These are phyloP conservation scores for Aspergillus piperis DNA, from an alignment of 2,329 filamentous ascomycete genomes.

Conservation along the genomic window DNA sequence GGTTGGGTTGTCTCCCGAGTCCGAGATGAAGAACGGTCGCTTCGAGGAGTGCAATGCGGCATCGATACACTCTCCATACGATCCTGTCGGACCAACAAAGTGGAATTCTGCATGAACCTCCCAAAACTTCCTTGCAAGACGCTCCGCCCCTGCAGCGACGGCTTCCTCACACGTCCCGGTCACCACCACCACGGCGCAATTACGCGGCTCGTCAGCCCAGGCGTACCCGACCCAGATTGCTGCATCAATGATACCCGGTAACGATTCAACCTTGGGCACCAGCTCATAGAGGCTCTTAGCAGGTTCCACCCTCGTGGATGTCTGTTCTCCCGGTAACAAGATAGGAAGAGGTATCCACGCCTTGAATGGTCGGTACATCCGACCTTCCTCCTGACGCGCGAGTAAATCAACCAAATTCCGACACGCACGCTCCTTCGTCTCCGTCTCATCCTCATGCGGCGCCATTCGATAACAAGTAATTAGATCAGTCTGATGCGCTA, in stretches of 20 bases:
- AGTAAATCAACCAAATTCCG: conserved; percentile 51
- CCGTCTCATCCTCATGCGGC: conserved; percentile 53
- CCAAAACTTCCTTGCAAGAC: conserved; percentile 53
- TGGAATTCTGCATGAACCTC: conserved; percentile 48
- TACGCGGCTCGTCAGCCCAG: conserved; percentile 58
- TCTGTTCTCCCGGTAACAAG: conserved; percentile 57
- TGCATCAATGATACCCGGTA: conserved; percentile 51
- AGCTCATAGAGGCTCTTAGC: conserved; percentile 54
- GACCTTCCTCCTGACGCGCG: not conserved
- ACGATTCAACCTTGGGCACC: conserved; percentile 47
- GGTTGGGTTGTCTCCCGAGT: conserved; percentile 59
- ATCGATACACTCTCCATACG: conserved; percentile 51
- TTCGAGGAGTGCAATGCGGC: conserved; percentile 43
- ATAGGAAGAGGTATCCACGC: conserved; percentile 57
- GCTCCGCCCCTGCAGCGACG: conserved; percentile 46
- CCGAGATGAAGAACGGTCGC: conserved; percentile 57
- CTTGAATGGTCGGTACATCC: conserved; percentile 46
- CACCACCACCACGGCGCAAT: conserved; percentile 53
- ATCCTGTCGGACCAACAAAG: conserved; percentile 56
- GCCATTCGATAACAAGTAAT: conserved; percentile 58
- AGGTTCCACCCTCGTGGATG: conserved; percentile 56
- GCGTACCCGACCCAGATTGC: conserved; percentile 60
- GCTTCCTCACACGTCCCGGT: conserved; percentile 52
- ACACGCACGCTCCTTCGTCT: conserved; percentile 56
- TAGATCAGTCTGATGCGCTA: conserved; percentile 54